phyloP scores from a whole-genome alignment of 225 moss, liverwort and hornwort genomes.

The Physcomitrellopsis africana region DNA sequence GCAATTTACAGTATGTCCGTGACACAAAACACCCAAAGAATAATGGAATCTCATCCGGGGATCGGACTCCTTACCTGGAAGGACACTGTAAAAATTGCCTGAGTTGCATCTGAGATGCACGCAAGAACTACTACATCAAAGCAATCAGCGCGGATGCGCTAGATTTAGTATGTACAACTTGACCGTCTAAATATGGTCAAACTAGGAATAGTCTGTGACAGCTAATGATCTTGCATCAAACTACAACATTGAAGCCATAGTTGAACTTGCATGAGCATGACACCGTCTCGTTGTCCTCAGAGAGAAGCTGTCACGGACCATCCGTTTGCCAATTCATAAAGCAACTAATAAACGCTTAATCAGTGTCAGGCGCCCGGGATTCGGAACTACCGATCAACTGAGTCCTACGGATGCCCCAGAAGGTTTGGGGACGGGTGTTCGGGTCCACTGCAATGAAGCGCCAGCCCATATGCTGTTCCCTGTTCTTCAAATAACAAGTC shows the following conservation, averaged over 20 bases:
- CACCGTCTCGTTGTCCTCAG: constrained; percentile 28
- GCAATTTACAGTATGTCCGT: constrained; percentile 33
- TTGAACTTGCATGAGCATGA: constrained; percentile 35
- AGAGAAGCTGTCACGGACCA: constrained; percentile 43
- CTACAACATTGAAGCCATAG: constrained; percentile 53
- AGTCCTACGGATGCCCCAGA: constrained; percentile 93
- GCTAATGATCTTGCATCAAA: constrained; percentile 39
- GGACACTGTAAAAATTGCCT: constrained; percentile 37
- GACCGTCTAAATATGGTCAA: constrained; percentile 36
- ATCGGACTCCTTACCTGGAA: constrained; percentile 31
- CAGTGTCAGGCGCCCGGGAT: constrained; percentile 37
- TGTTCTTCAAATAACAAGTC: constrained; percentile 46
- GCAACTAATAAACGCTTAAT: constrained; percentile 30
- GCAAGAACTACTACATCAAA: constrained; percentile 36
- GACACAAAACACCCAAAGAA: constrained; percentile 28
- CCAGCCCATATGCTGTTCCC: constrained; percentile 96
- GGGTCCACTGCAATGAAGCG: constrained; percentile 78
- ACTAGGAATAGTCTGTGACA: constrained; percentile 38
- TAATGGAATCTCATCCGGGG: constrained; percentile 20
- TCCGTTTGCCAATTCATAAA: constrained; percentile 29
- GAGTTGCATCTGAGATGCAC: constrained; percentile 36
- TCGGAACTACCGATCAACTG: constrained; percentile 69
- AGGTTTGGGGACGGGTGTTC: constrained; percentile 77
- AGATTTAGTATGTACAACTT: constrained; percentile 48
- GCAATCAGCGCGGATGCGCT: constrained; percentile 36